Evolutionary conservation across 352 stramenopile genomes (phyloP).

Genomic region (Halophytophthora polymorphica): DNA sequence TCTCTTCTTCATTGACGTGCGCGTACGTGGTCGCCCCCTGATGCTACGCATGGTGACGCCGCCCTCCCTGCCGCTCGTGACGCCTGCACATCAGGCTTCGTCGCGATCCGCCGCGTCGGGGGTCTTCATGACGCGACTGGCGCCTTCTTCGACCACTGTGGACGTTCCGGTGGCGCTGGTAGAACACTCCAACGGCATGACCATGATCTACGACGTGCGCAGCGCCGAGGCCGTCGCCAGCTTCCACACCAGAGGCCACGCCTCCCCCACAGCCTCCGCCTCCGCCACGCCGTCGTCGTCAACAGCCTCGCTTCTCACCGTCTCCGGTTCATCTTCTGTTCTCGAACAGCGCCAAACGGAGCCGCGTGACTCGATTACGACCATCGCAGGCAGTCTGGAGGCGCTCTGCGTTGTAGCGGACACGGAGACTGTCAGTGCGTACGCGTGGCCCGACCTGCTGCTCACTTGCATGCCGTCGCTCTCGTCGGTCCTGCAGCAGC

Average conservation of each 20-base stretch:
- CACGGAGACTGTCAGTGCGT: constrained; percentile 15
- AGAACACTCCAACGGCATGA: constrained; percentile 43
- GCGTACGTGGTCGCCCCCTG: constrained; percentile 12
- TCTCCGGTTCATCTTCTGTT: background rate
- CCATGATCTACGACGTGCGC: constrained; percentile 46
- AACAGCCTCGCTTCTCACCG: background rate
- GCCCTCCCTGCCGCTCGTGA: constrained; percentile 8
- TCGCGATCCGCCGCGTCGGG: constrained; percentile 1
- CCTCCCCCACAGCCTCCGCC: background rate
- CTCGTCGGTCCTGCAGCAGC: constrained; percentile 14
- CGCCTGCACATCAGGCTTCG: constrained; percentile 2
- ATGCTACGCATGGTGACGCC: constrained; percentile 33
- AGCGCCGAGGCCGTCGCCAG: constrained; percentile 40
- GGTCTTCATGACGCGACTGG: constrained; percentile 20
- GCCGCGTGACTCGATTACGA: background rate
- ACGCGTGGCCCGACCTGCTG: constrained; percentile 46
- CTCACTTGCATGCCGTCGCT: constrained; percentile 29
- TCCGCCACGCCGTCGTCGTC: background rate
- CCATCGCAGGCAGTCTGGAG: constrained; percentile 5
- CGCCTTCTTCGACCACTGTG: constrained; percentile 9
- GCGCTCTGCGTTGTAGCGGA: constrained; percentile 4
- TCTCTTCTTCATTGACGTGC: constrained; percentile 46
- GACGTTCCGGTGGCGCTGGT: constrained; percentile 41
- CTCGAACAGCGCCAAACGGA: background rate
- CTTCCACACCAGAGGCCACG: constrained; percentile 12